These are phyloP conservation scores for Capsicum baccatum DNA, from an alignment of 257 asterid species.

Conservation along the genomic window DNA sequence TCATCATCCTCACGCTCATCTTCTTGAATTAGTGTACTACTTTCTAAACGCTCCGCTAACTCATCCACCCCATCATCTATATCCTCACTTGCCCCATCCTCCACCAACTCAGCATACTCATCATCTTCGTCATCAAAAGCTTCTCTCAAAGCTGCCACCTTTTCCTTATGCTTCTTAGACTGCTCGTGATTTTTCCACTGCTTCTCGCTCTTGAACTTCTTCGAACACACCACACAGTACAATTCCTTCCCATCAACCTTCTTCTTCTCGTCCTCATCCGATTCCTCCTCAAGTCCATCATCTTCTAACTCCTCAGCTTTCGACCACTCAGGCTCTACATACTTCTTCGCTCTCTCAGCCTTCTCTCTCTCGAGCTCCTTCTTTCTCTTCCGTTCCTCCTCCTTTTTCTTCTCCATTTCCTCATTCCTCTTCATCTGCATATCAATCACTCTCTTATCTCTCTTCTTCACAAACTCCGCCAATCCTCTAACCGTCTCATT, in stretches of 20 bases:
- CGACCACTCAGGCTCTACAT: conserved; percentile 89
- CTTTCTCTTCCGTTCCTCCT: conserved; percentile 73
- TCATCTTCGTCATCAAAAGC: conserved; percentile 74
- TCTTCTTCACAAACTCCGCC: conserved; percentile 87
- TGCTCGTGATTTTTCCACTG: conserved; percentile 99
- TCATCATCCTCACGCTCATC: conserved; percentile 48
- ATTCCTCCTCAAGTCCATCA: conserved; percentile 55
- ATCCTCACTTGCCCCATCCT: conserved; percentile 42
- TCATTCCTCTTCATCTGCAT: conserved; percentile 87
- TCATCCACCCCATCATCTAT: conserved; percentile 48
- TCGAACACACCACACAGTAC: conserved; percentile 87
- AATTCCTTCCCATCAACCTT: conserved; percentile 51
- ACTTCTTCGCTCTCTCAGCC: conserved; percentile 73
- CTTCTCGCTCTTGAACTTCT: conserved; percentile 93
- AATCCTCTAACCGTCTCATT: conserved; percentile 92
- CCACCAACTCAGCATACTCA: conserved; percentile 51
- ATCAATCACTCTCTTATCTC: conserved; percentile 94
- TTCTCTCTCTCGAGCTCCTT: conserved; percentile 82
- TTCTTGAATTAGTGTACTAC: conserved; percentile 45
- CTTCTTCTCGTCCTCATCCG: conserved; percentile 55
- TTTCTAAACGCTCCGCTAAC: conserved; percentile 55
- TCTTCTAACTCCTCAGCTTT: conserved; percentile 71
- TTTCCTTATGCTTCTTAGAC: conserved; percentile 96
- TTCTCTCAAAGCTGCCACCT: conserved; percentile 76
- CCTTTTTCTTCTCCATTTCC: conserved; percentile 82